Evolutionary conservation across 2,329 filamentous ascomycete species (phyloP).

Genomic region (Colletotrichum lini): DNA sequence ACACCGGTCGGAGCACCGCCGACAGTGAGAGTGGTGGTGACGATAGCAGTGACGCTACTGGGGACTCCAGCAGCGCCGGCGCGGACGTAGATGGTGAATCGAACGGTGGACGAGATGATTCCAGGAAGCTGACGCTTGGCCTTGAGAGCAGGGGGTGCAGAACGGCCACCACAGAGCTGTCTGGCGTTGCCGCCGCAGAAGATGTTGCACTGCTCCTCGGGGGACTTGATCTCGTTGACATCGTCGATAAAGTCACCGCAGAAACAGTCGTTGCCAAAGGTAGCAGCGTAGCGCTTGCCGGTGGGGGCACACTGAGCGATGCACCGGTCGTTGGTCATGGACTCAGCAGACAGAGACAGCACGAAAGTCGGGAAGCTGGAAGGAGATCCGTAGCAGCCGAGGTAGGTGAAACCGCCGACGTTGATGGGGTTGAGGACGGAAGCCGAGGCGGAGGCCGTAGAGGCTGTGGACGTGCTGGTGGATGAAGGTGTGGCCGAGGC

Average conservation of each 20-base stretch:
- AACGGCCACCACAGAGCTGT: conserved; percentile 60
- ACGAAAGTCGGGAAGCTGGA: conserved; percentile 49
- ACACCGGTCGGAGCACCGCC: conserved; percentile 22
- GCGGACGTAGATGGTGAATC: conserved; percentile 36
- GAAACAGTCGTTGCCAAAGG: conserved; percentile 44
- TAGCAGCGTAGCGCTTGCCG: conserved; percentile 32
- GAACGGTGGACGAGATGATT: conserved; percentile 10
- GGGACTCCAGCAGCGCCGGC: conserved; percentile 2
- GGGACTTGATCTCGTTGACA: conserved; percentile 24
- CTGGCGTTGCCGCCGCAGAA: conserved; percentile 58
- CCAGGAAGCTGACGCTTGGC: conserved; percentile 16
- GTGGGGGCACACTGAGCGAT: conserved; percentile 44
- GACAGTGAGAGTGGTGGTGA: conserved; percentile 19
- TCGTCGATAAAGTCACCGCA: conserved; percentile 44
- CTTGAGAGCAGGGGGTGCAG: conserved; percentile 27
- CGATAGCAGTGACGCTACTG: conserved; percentile 4
- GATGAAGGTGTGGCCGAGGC: too few relatives aligned
- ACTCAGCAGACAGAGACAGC: conserved; percentile 31
- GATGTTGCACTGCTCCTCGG: conserved; percentile 50
- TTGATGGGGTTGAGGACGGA: conserved; percentile 28
- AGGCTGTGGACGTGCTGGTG: neutral
- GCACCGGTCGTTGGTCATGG: conserved; percentile 48
- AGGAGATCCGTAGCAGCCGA: conserved; percentile 49
- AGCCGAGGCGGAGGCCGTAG: neutral
- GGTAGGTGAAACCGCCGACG: conserved; percentile 44